phyloP scores from a whole-genome alignment of 192 early-diverging fungal genomes.

The Chytriomyces confervae region DNA sequence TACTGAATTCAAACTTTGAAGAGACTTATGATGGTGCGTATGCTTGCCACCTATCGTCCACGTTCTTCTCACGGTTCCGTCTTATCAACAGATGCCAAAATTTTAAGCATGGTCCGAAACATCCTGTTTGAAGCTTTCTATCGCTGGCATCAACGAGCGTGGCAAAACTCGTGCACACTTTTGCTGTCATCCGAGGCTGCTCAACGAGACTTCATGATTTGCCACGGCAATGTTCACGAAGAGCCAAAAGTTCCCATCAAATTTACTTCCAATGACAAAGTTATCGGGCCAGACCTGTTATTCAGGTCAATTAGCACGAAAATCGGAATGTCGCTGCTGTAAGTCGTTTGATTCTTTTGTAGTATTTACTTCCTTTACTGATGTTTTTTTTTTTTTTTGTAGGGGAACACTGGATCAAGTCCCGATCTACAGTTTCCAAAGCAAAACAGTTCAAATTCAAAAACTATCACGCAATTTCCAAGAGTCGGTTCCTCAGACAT shows the following conservation, averaged over 20 bases:
- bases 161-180: slow-evolving; percentile 42
- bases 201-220: slow-evolving; percentile 21
- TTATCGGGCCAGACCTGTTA: slow-evolving; percentile 18
- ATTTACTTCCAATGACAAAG: not conserved
- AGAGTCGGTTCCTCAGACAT: slow-evolving; percentile 8
- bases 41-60: not conserved
- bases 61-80: not conserved
- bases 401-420: slow-evolving; percentile 31
- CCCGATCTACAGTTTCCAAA: slow-evolving; percentile 42
- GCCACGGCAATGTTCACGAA: slow-evolving; percentile 34
- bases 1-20: slow-evolving; percentile 40
- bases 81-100: slow-evolving; percentile 12
- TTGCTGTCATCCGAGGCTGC: slow-evolving; percentile 21
- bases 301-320: slow-evolving; percentile 16
- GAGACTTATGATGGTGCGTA: slow-evolving; percentile 14
- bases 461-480: slow-evolving; percentile 11
- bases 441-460: slow-evolving; percentile 40
- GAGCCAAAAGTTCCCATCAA: not conserved
- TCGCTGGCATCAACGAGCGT: slow-evolving; percentile 43
- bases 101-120: slow-evolving; percentile 12
- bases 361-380: not conserved
- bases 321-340: slow-evolving; percentile 24
- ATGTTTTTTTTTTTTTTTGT: not conserved
- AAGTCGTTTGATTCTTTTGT: not conserved
- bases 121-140: slow-evolving; percentile 43